Conservation (phyloP, 176 grass and related monocot genomes). For the Avena atlantica region DNA sequence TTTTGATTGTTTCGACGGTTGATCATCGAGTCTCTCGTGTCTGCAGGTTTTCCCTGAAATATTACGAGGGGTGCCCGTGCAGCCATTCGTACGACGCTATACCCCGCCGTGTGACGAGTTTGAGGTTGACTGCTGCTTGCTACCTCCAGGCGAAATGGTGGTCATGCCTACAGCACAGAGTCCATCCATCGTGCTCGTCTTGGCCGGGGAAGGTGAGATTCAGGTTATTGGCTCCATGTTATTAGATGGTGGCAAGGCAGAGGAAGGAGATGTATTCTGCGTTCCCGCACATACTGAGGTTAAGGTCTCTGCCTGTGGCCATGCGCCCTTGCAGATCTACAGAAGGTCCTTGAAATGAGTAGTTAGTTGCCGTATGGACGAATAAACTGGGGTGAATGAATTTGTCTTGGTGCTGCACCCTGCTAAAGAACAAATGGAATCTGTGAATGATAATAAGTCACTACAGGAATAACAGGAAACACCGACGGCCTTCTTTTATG, state of each 20-base stretch:
- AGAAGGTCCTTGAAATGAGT: too few species aligned
- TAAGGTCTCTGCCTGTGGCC: too few species aligned
- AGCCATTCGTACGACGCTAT: slow-evolving; percentile 62
- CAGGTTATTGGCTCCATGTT: slow-evolving; percentile 32
- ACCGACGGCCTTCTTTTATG: too few species aligned
- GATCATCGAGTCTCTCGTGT: not conserved
- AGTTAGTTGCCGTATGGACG: too few species aligned
- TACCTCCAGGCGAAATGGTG: slow-evolving; percentile 50
- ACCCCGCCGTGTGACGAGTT: slow-evolving; percentile 85
- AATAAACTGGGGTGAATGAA: too few species aligned
- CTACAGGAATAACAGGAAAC: too few species aligned
- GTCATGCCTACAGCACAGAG: slow-evolving; percentile 60
- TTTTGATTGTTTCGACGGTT: too few species aligned
- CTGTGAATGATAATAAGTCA: too few species aligned
- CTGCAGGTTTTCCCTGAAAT: slow-evolving; percentile 75
- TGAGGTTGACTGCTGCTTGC: slow-evolving; percentile 67
- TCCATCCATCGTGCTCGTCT: slow-evolving; percentile 75
- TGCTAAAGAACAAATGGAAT: too few species aligned
- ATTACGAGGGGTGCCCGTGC: slow-evolving; percentile 53
- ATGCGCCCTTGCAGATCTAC: too few species aligned
- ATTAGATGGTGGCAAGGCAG: slow-evolving; percentile 44
- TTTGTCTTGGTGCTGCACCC: too few species aligned
- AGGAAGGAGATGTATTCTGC: slow-evolving; percentile 73
- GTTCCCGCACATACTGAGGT: slow-evolving; percentile 30
- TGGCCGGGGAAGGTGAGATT: slow-evolving; percentile 61